Evolutionary conservation across 2,329 filamentous ascomycete species (phyloP).

Genomic region (Aspergillus candidus): DNA sequence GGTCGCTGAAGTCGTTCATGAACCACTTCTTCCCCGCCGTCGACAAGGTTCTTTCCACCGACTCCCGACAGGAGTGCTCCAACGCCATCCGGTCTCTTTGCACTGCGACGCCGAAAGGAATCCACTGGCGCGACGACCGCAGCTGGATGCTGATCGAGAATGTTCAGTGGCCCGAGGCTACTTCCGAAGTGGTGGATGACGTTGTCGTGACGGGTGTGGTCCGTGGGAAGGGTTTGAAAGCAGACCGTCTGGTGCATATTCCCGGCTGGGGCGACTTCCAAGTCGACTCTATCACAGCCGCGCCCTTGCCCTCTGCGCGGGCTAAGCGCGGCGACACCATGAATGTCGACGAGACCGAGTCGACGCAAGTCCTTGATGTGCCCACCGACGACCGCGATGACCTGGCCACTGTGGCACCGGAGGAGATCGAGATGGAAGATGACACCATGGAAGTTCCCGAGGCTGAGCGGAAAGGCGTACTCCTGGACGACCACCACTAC

Average conservation of each 20-base stretch:
- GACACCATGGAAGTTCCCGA: constrained; percentile 50
- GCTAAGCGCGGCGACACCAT: constrained; percentile 56
- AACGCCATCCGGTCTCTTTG: constrained; percentile 89
- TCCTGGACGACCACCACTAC: constrained; percentile 95
- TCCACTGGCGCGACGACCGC: constrained; percentile 91
- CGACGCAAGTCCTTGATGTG: constrained; percentile 53
- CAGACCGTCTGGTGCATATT: constrained; percentile 81
- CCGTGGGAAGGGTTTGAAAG: constrained; percentile 78
- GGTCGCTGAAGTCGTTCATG: constrained; percentile 85
- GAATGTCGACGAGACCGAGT: constrained; percentile 56
- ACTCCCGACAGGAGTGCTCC: constrained; percentile 81
- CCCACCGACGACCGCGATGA: constrained; percentile 79
- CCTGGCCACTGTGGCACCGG: constrained; percentile 75
- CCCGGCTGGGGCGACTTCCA: constrained; percentile 94
- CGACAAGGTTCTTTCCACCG: constrained; percentile 84
- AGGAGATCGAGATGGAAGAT: constrained; percentile 74
- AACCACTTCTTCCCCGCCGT: constrained; percentile 89
- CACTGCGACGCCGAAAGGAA: constrained; percentile 84
- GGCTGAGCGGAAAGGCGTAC: constrained; percentile 70
- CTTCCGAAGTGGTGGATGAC: constrained; percentile 41
- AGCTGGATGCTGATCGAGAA: constrained; percentile 93
- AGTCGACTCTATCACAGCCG: constrained; percentile 78
- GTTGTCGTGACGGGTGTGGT: constrained; percentile 79
- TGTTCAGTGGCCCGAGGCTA: constrained; percentile 61
- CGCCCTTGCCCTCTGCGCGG: constrained; percentile 56